A percentile compares a stretch with the other conserved stretches of the same genome.
These are phyloP conservation scores for Chondrostereum purpureum DNA, from an alignment of 1,284 basidiomycete species.

Conservation along the genomic window DNA sequence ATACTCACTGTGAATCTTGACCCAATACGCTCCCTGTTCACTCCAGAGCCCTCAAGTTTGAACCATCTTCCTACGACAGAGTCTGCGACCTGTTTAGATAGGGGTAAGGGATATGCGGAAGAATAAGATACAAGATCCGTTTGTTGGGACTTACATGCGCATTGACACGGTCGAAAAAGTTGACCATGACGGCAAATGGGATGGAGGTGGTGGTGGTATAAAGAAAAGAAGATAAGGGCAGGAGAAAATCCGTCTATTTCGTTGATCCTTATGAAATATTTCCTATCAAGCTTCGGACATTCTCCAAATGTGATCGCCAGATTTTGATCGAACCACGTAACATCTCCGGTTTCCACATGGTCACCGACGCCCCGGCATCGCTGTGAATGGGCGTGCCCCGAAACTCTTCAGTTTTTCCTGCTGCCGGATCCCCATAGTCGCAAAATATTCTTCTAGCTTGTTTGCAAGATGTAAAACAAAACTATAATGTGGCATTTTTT, in stretches of 20 bases:
- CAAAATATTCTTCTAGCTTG: no score
- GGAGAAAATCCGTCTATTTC: conserved; percentile 1
- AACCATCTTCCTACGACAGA: conserved; percentile 77
- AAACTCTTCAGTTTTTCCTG: no score
- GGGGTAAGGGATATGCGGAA: conserved; percentile 1
- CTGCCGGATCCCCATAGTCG: no score
- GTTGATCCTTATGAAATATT: no score
- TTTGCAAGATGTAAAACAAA: no score
- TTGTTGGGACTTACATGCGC: conserved; percentile 25
- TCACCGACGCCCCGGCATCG: no score
- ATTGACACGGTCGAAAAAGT: conserved; percentile 33
- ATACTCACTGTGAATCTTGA: conserved; percentile 65
- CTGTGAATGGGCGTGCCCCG: no score
- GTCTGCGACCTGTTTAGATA: conserved; percentile 50
- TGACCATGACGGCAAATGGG: conserved; percentile 27
- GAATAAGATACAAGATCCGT: not conserved
- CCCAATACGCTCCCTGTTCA: conserved; percentile 65
- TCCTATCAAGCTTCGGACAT: no score
- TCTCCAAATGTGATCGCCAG: no score
- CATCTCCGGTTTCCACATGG: no score
- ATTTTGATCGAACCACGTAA: no score
- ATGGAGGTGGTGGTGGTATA: conserved; percentile 8
- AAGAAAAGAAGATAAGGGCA: conserved; percentile 6
- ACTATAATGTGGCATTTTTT: no score
- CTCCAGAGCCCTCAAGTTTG: conserved; percentile 78